Evolutionary conservation across 805 yeast genomes (phyloP).

Genomic region (Sungouiella blattae): DNA sequence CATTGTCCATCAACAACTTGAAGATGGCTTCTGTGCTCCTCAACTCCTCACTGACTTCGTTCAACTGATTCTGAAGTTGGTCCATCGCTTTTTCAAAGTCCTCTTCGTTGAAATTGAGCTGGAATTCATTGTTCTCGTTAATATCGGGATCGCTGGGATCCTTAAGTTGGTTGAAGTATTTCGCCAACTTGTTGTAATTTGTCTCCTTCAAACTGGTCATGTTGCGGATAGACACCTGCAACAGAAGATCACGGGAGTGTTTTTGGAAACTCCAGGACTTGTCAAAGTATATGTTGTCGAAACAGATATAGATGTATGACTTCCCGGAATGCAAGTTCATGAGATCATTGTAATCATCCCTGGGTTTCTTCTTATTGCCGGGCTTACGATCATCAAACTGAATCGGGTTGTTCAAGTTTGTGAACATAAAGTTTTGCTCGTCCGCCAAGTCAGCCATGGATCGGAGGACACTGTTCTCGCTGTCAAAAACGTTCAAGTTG

Average conservation of each 20-base stretch:
- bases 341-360: constrained; percentile 12
- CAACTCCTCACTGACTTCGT: constrained; percentile 28
- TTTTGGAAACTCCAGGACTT: constrained; percentile 42
- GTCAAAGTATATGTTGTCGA: constrained; percentile 40
- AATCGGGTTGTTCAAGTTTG: constrained; percentile 31
- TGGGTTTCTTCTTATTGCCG: constrained; percentile 4
- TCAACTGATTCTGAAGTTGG: constrained; percentile 28
- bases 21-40: constrained; percentile 25
- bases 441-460: constrained; percentile 25
- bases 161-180: constrained; percentile 25
- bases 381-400: constrained; percentile 10
- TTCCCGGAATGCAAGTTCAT: constrained; percentile 21
- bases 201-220: constrained; percentile 31
- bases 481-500: constrained; percentile 36
- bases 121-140: constrained; percentile 7
- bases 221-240: constrained; percentile 34
- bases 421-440: constrained; percentile 33
- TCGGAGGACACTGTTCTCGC: constrained; percentile 33
- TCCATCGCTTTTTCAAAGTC: constrained; percentile 32
- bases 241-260: constrained; percentile 26
- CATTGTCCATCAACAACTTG: constrained; percentile 28
- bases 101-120: constrained; percentile 23
- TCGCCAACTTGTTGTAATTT: constrained; percentile 34
- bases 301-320: constrained; percentile 35
- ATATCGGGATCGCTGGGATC: constrained; percentile 1